These are phyloP conservation scores for Truncatella angustata DNA, from an alignment of 2,329 filamentous ascomycete species.

Conservation along the genomic window DNA sequence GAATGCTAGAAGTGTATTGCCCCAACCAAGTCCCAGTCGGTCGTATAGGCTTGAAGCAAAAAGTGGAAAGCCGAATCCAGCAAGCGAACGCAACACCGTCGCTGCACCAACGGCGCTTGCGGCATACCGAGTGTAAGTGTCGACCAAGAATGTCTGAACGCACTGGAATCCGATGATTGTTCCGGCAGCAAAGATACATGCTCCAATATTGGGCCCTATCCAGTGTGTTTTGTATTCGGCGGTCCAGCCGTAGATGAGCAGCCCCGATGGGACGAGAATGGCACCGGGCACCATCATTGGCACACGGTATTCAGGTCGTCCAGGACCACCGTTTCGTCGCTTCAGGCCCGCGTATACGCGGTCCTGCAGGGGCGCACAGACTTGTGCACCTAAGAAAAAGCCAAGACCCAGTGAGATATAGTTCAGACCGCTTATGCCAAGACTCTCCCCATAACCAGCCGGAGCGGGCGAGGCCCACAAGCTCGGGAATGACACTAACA, in stretches of 20 bases:
- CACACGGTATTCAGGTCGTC: slow-evolving; percentile 41
- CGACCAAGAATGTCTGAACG: slow-evolving; percentile 45
- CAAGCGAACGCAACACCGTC: slow-evolving; percentile 44
- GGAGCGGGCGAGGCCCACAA: slow-evolving; percentile 34
- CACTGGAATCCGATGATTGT: slow-evolving; percentile 42
- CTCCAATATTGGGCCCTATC: slow-evolving; percentile 45
- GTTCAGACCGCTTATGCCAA: slow-evolving; percentile 34
- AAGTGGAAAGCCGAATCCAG: slow-evolving; percentile 51
- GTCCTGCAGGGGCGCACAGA: slow-evolving; percentile 44
- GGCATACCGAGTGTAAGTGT: slow-evolving; percentile 44
- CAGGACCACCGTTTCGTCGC: slow-evolving; percentile 33
- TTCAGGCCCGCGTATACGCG: slow-evolving; percentile 42
- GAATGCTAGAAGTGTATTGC: slow-evolving; percentile 42
- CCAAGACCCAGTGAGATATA: slow-evolving; percentile 36
- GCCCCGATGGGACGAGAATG: slow-evolving; percentile 39
- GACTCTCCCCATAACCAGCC: slow-evolving; percentile 28
- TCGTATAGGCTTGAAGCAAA: slow-evolving; percentile 47
- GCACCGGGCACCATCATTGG: slow-evolving; percentile 41
- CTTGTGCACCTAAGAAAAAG: slow-evolving; percentile 35
- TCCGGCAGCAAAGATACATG: slow-evolving; percentile 34
- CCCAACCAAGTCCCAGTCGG: slow-evolving; percentile 45
- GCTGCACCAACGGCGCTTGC: slow-evolving; percentile 44
- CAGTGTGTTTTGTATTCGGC: slow-evolving; percentile 41
- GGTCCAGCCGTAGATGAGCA: slow-evolving; percentile 46
- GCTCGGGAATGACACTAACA: slow-evolving; percentile 47